These are phyloP conservation scores for Ascoidea asiatica DNA, from an alignment of 805 yeast genomes.

Conservation along the genomic window DNA sequence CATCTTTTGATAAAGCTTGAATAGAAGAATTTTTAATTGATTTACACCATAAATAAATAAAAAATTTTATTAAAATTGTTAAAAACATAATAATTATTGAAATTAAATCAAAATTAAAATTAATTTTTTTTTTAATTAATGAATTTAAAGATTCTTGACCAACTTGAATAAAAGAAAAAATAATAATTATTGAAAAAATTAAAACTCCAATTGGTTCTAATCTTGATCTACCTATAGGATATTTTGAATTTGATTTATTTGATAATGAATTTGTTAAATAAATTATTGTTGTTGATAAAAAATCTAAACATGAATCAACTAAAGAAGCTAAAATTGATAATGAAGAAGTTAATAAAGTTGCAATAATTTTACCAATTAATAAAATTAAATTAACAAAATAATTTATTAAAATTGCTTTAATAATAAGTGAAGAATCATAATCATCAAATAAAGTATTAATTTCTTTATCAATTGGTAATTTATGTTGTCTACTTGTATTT, in stretches of 20 bases:
- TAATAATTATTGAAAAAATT: conserved; percentile 58
- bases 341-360: conserved; percentile 52
- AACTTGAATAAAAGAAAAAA: conserved; percentile 60
- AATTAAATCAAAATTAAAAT: conserved; percentile 34
- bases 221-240: conserved; percentile 62
- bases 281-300: conserved; percentile 62
- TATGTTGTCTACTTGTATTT: conserved; percentile 15
- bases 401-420: conserved; percentile 50
- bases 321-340: conserved; percentile 68
- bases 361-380: conserved; percentile 44
- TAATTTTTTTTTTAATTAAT: conserved; percentile 25
- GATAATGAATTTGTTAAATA: conserved; percentile 43
- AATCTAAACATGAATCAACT: conserved; percentile 64
- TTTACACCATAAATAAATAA: conserved; percentile 53
- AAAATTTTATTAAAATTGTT: conserved; percentile 47
- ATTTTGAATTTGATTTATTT: conserved; percentile 23
- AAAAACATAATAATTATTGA: conserved; percentile 45
- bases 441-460: conserved; percentile 36
- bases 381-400: conserved; percentile 45
- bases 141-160: conserved; percentile 46
- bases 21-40: conserved; percentile 50
- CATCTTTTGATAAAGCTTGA: conserved; percentile 74
- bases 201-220: conserved; percentile 71
- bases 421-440: conserved; percentile 29
- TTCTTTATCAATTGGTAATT: conserved; percentile 45